phyloP scores from a whole-genome alignment of 306 rosid species.

The Acacia crassicarpa region DNA sequence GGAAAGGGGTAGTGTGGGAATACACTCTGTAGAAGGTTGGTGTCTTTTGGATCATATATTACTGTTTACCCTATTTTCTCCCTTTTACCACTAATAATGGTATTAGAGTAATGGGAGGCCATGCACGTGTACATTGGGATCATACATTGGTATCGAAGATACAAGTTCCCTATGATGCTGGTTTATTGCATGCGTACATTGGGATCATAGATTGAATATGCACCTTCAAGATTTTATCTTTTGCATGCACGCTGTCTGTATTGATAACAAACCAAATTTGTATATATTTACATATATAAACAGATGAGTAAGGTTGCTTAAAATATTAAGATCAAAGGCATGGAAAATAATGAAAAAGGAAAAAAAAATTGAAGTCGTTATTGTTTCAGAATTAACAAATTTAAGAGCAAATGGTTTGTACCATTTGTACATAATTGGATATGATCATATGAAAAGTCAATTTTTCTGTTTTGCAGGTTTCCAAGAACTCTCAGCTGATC shows the following conservation, averaged over 20 bases:
- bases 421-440: conserved; percentile 15
- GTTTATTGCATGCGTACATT: no score
- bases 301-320: not conserved
- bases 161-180: no score
- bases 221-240: not conserved
- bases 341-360: not conserved
- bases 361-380: not conserved
- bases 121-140: not conserved
- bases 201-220: conserved; percentile 18
- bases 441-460: conserved; percentile 18
- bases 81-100: no score
- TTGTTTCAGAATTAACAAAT: not conserved
- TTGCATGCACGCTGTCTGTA: not conserved
- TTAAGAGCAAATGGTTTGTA: not conserved
- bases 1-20: no score
- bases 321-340: not conserved
- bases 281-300: not conserved
- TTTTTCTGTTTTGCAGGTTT: conserved; percentile 52
- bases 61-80: no score
- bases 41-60: no score
- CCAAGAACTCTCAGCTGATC: conserved; percentile 71
- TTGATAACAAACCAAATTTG: not conserved
- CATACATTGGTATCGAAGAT: not conserved
- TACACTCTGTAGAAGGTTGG: no score
- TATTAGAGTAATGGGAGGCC: not conserved